Base-by-base conservation (phyloP, 2,329 filamentous ascomycete species). In the Colletotrichum sp. region DNA sequence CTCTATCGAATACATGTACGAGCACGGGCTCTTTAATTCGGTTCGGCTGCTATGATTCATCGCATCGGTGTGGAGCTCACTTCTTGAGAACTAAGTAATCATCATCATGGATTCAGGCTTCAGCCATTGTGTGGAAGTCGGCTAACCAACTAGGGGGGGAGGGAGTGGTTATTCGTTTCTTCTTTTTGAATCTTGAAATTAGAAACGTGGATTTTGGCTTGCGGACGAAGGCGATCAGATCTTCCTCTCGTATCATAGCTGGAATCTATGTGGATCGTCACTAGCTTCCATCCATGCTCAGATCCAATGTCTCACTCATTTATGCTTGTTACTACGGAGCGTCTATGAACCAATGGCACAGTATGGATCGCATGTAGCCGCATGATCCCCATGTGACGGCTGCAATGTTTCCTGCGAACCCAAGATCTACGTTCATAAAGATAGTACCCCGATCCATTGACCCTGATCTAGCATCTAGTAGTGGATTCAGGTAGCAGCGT, bases 11-110 rank as follows among this genome's bases (percentile, higher is more conserved):
- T 0, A 36, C 0, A 36, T 2, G 34, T 36, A 36, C 34, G 7
- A 6, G 39, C 1, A n/a, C 18, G 9, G 3, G 39, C 18, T 12
- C 5, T 1, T n/a, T 1, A 21, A 21, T 21, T 21, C 6, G 6
- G 2, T 2, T 21, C 2, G 18, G 44, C n/a, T 21, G 2, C n/a
- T 21, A n/a, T 52, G 6, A 52, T 21, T 13, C 0, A 21, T 21
- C 10, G n/a, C 44, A 21, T 52, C 44, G n/a, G 44, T 52, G 44
- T 52, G 44, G n/a, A 21, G 44, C 18, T 52, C 44, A 21, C 44
- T 2, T 21, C n/a, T 52, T 52, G n/a, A 8, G 10, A 21, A 21
- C 10, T 21, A 52, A 13, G 44, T 52, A 52, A 13, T 21, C n/a
- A 21, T 13, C 6, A 0, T 13, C 2, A 21, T 52, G n/a, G 0